Base-by-base conservation (phyloP, 805 yeast species). In the Sugiyamaella lignohabitans region DNA sequence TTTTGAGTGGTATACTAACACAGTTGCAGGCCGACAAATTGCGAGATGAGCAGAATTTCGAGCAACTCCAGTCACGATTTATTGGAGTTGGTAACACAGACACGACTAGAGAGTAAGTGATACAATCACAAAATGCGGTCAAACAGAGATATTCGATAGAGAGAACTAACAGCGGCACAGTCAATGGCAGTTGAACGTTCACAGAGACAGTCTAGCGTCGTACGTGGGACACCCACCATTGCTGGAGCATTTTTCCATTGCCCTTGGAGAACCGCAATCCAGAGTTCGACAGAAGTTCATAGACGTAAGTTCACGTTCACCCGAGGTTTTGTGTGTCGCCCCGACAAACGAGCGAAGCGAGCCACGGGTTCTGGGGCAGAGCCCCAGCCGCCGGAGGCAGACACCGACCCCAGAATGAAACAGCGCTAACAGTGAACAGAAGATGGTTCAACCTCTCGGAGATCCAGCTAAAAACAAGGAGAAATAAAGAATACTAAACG, bases 1-100 rank as follows among this genome's bases (percentile, higher is more conserved):
- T n/a, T n/a, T n/a, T n/a, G n/a, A n/a, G n/a, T n/a, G n/a, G n/a
- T n/a, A n/a, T n/a, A n/a, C n/a, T n/a, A n/a, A n/a, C n/a, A 27
- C 32, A 27, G 14, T 27, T 8, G 14, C 14, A 27, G 32, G 32
- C 32, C 14, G 88, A 83, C 54, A 79, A 77, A 63, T 68, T 78
- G 19, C 68, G 83, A 52, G 84, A 80, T 38, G 72, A 72, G 50
- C 82, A 76, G 56, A 68, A 70, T 40, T 80, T 71, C 58, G 78
- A 76, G 41, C 74, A 69, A 27, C 68, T 78, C 43, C 80, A 79
- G 56, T 59, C 78, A 38, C 78, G 82, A 57, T 79, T 84, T 59
- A 68, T 82, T 19, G 95, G 95, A 1, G 62, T 89, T 1, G 96
- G 96, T 0, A 73, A 79, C 58, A 73, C 88, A 6, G 80, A 79